Conservation (phyloP, 2,329 filamentous ascomycete species). For the Pseudonectria foliicola region DNA sequence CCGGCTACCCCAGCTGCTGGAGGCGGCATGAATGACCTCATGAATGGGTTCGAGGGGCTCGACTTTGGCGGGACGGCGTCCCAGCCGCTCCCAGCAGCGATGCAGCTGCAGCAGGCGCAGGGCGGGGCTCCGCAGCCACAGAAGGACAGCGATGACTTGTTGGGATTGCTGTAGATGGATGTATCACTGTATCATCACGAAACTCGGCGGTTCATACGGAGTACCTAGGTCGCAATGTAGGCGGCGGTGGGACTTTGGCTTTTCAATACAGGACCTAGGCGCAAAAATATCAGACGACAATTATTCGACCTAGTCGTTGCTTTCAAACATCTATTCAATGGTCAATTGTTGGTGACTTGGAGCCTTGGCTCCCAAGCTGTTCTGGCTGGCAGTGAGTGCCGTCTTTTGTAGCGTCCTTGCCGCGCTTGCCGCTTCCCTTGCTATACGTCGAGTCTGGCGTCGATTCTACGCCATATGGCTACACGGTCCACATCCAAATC, state of each 20-base stretch:
- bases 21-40: slow-evolving; percentile 74
- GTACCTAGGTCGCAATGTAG: slow-evolving; percentile 12
- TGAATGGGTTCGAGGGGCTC: slow-evolving; percentile 81
- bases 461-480: too few relatives aligned
- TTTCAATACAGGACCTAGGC: slow-evolving; percentile 11
- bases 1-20: slow-evolving; percentile 20
- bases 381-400: too few relatives aligned
- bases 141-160: slow-evolving; percentile 56
- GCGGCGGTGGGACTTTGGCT: slow-evolving; percentile 9
- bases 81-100: slow-evolving; percentile 57
- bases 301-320: slow-evolving; percentile 9
- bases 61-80: slow-evolving; percentile 55
- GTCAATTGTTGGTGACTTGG: too few relatives aligned
- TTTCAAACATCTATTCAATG: background rate
- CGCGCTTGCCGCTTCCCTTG: too few relatives aligned
- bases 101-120: slow-evolving; percentile 43
- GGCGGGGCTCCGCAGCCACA: slow-evolving; percentile 37
- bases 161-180: slow-evolving; percentile 33
- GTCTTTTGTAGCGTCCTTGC: too few relatives aligned
- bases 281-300: slow-evolving; percentile 12
- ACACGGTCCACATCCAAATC: too few relatives aligned
- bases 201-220: slow-evolving; percentile 8
- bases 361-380: too few relatives aligned
- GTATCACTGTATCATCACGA: slow-evolving; percentile 8
- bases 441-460: too few relatives aligned